Evolutionary conservation across 371 early-diverging fungal species (phyloP), one percentile per base, ranked within the genome.

Genomic region (Apophysomyces trapeziformis): DNA sequence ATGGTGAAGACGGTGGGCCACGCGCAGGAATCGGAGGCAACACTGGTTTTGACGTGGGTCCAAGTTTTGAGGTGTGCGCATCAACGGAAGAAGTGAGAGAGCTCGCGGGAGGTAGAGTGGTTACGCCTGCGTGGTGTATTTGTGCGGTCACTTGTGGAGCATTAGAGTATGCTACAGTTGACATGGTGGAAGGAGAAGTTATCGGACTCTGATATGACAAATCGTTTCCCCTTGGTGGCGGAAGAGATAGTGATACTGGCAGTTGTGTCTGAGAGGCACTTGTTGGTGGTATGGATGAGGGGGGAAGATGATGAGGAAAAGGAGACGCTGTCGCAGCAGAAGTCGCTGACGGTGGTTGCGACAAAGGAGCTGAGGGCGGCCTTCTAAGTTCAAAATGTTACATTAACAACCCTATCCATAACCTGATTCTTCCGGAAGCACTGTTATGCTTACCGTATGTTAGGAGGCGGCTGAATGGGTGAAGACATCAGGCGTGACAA

Each of bases 401-500:
- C 21, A 50, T 21, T 16, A 32, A 50, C 21, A 18, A 8, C 2
- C 9, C 21, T 50, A 50, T 16, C 18, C 21, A 50, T 18, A 18
- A 18, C 5, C 54, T 5, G 5, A 50, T 21, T 50, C 54, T 9
- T 21, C 21, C 35, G 21, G 21, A 50, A 50, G 21, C 54, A 50
- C 5, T 7, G 54, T 26, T 5, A 26, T 50, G 16, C n/a, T 18
- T 50, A 50, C 54, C 54, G 54, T 50, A 50, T 50, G 21, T 50
- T 50, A 50, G 54, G 54, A 18, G 54, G 54, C 54, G 54, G 54
- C 21, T 50, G 54, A 50, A 50, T 50, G 54, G 54, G 54, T 50
- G 54, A 50, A 50, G 54, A 50, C 54, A 50, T 50, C 54, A 50
- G 32, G 54, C 54, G 54, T 50, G 54, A 50, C 54, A 50, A 50